A percentile compares a stretch with the other conserved stretches of the same genome.
Conservation (phyloP, 108 stramenopile species). For the Conticribra weissflogii region DNA sequence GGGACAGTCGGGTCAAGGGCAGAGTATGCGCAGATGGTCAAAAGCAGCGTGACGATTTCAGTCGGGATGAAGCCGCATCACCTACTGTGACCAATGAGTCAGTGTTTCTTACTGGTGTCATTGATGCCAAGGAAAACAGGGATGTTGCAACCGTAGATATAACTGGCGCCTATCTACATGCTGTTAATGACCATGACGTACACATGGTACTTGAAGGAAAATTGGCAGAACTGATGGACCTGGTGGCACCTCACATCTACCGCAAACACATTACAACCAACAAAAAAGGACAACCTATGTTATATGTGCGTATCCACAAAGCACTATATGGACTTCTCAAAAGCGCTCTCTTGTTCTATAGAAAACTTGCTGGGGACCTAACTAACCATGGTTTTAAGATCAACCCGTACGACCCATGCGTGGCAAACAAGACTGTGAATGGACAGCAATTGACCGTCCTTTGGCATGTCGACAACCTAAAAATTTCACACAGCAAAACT, state of each 20-base stretch:
- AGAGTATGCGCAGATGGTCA: constrained; percentile 4
- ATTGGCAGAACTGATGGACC: constrained; percentile 1
- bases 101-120: constrained; percentile 3
- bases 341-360: not conserved
- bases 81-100: constrained; percentile 13
- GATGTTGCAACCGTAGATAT: constrained; percentile 4
- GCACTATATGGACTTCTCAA: not conserved
- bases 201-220: not conserved
- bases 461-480: constrained; percentile 16
- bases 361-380: not conserved
- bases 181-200: not conserved
- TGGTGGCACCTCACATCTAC: not conserved
- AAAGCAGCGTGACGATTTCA: not conserved
- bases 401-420: constrained; percentile 15
- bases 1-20: constrained; percentile 6
- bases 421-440: not conserved
- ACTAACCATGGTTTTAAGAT: not conserved
- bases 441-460: constrained; percentile 1
- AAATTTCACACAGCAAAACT: not conserved
- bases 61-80: constrained; percentile 3
- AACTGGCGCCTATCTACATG: constrained; percentile 6
- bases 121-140: constrained; percentile 12
- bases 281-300: not conserved
- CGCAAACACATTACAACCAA: not conserved
- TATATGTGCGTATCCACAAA: not conserved